Base-by-base conservation (phyloP, 176 grass and related monocot genomes). In the Aegilops tauschii region DNA sequence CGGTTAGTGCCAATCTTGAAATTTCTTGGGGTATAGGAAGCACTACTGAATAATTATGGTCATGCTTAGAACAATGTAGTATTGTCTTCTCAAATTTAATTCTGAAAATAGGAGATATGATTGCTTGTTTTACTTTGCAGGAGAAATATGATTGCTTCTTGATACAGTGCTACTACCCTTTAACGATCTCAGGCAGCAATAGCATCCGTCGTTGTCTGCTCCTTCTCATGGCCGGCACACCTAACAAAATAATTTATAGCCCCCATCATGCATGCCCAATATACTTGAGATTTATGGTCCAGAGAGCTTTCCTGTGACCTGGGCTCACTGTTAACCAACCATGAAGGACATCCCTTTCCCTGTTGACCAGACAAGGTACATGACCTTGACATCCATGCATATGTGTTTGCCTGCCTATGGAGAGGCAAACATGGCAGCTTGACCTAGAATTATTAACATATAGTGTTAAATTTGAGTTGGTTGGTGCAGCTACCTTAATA, bases 171-270 rank as follows among this genome's bases (percentile, higher is more conserved):
- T 1, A 14, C 37, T 11, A 4, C 13, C 14, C 40, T 3, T 79
- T 88, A 50, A 4, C 18, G 17, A 58, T 58, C 18, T 58, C 54
- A 56, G 49, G 49, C 49, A 52, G 54, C 54, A 58, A 35, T 21
- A 79, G 56, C 67, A 80, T 75, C 18, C 61, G 4, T 40, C 89
- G 25, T 8, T 40, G 44, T 75, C 74, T 68, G 5, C 64, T 69
- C 65, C 80, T 80, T 61, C 58, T 67, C 27, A 59, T 91, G 80
- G 59, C 67, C 61, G 68, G 75, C 80, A 84, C 34, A 84, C 89
- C 81, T 49, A 87, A 74, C 76, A 87, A 39, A 68, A 76, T 68
- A 80, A 84, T 75, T 58, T n/a, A 47, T 16, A 30, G 44, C 20
- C 47, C 27, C 12, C 64, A 76, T 84, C 75, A 82, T 83, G 89